A percentile compares a stretch with the other conserved stretches of the same genome.
Evolutionary conservation across 768 basidiomycete genomes (phyloP).

Genomic region (Wakefieldia striispora): DNA sequence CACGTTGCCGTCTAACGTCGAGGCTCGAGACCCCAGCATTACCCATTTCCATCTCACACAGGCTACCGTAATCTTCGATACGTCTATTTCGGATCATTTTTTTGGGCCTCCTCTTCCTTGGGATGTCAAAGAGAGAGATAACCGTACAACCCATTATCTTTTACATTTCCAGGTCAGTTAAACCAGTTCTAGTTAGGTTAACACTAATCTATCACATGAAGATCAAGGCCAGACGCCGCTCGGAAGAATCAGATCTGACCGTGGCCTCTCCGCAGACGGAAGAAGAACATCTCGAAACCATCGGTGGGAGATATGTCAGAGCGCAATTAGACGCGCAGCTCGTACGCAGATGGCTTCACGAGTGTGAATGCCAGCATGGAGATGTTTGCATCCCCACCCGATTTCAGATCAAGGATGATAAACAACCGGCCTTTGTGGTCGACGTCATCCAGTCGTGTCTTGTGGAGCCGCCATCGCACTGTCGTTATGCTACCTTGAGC

Average conservation of each 20-base stretch:
- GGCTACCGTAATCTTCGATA: slow-evolving; percentile 1
- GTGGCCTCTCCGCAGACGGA: not conserved
- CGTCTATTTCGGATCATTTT: not conserved
- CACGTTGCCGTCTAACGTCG: not conserved
- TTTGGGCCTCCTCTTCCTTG: slow-evolving; percentile 8
- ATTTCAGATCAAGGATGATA: not conserved
- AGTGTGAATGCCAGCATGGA: slow-evolving; percentile 12
- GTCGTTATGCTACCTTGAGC: slow-evolving; percentile 25
- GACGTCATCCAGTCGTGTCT: slow-evolving; percentile 17
- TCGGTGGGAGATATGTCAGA: slow-evolving; percentile 11
- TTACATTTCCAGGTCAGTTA: slow-evolving; percentile 8
- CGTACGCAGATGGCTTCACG: slow-evolving; percentile 14
- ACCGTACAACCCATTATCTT: not conserved
- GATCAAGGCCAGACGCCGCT: not conserved
- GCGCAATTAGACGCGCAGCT: slow-evolving; percentile 5
- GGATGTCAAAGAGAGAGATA: not conserved
- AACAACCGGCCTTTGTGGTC: slow-evolving; percentile 12
- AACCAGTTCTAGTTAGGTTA: not conserved
- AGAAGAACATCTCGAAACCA: not conserved
- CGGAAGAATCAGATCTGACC: no score
- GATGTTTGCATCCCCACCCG: slow-evolving; percentile 4
- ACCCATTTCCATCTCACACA: slow-evolving; percentile 18
- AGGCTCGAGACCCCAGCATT: slow-evolving; percentile 1
- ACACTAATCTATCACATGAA: not conserved
- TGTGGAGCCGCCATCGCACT: slow-evolving; percentile 15